Evolutionary conservation across 495 filamentous ascomycete species (phyloP), one percentile per base, ranked within the genome.

Genomic region (Penicillium herquei): DNA sequence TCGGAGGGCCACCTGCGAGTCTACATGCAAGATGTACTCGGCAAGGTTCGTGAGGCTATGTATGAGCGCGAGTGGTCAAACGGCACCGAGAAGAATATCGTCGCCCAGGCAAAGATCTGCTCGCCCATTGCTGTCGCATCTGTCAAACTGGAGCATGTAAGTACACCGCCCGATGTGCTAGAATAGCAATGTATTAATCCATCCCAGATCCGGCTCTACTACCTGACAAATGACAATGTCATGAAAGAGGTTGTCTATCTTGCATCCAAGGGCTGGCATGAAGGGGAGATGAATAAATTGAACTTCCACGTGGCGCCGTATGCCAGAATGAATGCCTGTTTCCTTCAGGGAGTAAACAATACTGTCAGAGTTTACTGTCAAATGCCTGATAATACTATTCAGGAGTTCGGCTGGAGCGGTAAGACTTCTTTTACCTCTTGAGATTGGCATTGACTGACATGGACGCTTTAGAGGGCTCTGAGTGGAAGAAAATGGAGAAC

Each of bases 11-110:
- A 50, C n/a, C 51, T 58, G 32, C 55, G 59, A 17, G 55, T 62
- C 3, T 62, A 62, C 44, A 58, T 59, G 34, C 55, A 56, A 47
- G 56, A 58, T 49, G 55, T 56, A 7, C 11, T 46, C 8, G 59
- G 59, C 9, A 39, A 45, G 11, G 54, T 58, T 31, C 48, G 55
- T 3, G 59, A 62, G 37, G 18, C 44, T 14, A 35, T 44, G 0
- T 58, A 62, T 41, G 59, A 59, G 7, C 26, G 30, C 1, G 32
- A 26, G 26, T 62, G 59, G 55, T 34, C 39, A 42, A 53, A 53
- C n/a, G 56, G 59, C 2, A 57, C 54, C 1, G 58, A 50, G 17
- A 57, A 54, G 26, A 55, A 56, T 7, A 30, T 41, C 41, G 37
- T 62, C 45, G 52, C 39, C 11, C 12, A 42, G 11, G 59, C 59